Conservation (phyloP, 345 rosid species). For the Diplotaxis tenuifolia region DNA sequence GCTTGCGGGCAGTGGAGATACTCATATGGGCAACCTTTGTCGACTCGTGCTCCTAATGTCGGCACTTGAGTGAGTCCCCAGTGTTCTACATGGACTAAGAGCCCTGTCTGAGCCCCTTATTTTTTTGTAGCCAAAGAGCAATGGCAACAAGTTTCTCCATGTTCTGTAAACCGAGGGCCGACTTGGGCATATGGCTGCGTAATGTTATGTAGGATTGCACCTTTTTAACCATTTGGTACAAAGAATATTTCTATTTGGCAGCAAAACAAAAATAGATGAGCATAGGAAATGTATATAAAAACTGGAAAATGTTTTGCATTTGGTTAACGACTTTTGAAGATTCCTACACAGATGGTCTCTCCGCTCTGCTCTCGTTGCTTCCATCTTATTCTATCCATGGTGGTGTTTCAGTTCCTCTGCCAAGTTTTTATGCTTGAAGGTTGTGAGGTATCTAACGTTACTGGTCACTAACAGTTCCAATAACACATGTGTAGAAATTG, state of each 20-base stretch:
- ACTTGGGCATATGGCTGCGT: conserved; percentile 4
- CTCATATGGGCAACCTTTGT: conserved; percentile 65
- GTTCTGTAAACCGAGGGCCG: background rate
- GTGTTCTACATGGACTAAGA: background rate
- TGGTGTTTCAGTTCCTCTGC: no score
- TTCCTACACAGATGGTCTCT: background rate
- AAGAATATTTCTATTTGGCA: background rate
- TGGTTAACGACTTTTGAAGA: background rate
- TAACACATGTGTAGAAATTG: background rate
- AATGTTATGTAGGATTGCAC: background rate
- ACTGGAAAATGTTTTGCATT: background rate
- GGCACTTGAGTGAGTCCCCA: conserved; percentile 50
- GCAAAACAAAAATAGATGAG: background rate
- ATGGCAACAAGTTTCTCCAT: conserved; percentile 3
- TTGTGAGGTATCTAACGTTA: no score
- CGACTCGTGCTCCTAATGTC: conserved; percentile 51
- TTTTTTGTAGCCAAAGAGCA: background rate
- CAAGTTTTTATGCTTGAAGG: no score
- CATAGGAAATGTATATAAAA: background rate
- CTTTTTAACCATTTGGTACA: background rate
- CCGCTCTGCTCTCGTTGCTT: background rate
- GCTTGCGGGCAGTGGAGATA: conserved; percentile 91
- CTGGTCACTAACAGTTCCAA: no score
- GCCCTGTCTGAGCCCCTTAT: background rate
- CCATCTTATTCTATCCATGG: no score